These are phyloP conservation scores for Dendrocalamus sinicus DNA, from an alignment of 176 grass and related monocot species.

Conservation along the genomic window DNA sequence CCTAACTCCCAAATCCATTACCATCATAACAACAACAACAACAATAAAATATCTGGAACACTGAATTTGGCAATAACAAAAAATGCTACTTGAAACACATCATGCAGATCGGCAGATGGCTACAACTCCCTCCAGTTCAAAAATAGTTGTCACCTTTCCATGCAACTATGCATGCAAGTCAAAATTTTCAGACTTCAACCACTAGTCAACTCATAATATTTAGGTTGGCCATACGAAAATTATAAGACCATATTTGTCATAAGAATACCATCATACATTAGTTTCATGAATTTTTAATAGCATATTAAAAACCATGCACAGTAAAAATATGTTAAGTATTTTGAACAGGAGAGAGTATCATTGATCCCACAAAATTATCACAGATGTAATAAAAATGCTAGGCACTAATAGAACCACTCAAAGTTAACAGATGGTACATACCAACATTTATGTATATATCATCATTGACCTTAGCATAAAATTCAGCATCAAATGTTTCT, in stretches of 20 bases:
- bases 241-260: neutral
- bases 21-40: neutral
- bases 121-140: conserved; percentile 1
- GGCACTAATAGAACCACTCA: neutral
- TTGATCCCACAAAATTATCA: conserved; percentile 31
- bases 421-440: conserved; percentile 51
- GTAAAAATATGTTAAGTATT: neutral
- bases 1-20: conserved; percentile 19
- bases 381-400: conserved; percentile 15
- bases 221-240: neutral
- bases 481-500: conserved; percentile 87
- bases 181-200: neutral
- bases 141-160: conserved; percentile 1
- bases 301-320: conserved; percentile 18
- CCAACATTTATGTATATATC: conserved; percentile 97
- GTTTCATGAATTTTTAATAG: conserved; percentile 22
- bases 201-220: conserved; percentile 25
- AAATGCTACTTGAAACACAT: conserved; percentile 1
- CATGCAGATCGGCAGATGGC: neutral
- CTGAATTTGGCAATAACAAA: conserved; percentile 7
- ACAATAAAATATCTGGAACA: neutral
- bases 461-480: conserved; percentile 95
- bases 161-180: neutral
- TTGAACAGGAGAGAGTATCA: conserved; percentile 14
- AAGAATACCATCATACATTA: conserved; percentile 11